Conservation (phyloP, 2,329 filamentous ascomycete genomes). For the Escovopsis sp. region DNA sequence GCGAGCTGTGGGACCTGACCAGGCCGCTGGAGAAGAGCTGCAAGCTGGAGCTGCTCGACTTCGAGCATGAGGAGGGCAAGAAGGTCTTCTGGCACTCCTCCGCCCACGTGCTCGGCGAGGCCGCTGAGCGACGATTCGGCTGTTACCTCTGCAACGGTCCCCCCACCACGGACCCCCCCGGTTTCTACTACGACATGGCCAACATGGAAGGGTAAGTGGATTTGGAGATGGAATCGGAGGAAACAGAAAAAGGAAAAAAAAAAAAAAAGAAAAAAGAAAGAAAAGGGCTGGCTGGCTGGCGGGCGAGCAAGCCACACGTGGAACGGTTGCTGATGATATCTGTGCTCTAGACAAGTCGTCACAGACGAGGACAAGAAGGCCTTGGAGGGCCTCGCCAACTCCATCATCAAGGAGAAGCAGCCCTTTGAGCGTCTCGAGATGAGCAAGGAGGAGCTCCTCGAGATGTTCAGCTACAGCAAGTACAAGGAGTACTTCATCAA, state of each 20-base stretch:
- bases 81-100: conserved; percentile 97
- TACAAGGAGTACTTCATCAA: conserved; percentile 97
- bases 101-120: conserved; percentile 91
- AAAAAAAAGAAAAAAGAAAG: too few species aligned
- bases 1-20: conserved; percentile 81
- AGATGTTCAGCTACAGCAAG: conserved; percentile 95
- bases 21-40: conserved; percentile 79
- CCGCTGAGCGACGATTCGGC: conserved; percentile 76
- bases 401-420: conserved; percentile 93
- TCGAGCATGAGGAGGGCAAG: conserved; percentile 51
- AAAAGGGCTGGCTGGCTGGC: background rate
- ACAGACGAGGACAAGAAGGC: conserved; percentile 77
- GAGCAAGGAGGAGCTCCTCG: conserved; percentile 78
- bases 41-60: conserved; percentile 71
- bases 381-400: conserved; percentile 63
- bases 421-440: conserved; percentile 80
- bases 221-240: background rate
- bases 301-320: too few species aligned
- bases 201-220: conserved; percentile 24
- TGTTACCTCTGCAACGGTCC: conserved; percentile 91
- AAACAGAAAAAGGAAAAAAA: too few species aligned
- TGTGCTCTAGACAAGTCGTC: conserved; percentile 45
- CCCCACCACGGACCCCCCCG: conserved; percentile 59
- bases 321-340: too few species aligned
- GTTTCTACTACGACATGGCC: conserved; percentile 97